These are phyloP conservation scores for Acrodontium crateriforme DNA, from an alignment of 2,329 filamentous ascomycete species.

Conservation along the genomic window DNA sequence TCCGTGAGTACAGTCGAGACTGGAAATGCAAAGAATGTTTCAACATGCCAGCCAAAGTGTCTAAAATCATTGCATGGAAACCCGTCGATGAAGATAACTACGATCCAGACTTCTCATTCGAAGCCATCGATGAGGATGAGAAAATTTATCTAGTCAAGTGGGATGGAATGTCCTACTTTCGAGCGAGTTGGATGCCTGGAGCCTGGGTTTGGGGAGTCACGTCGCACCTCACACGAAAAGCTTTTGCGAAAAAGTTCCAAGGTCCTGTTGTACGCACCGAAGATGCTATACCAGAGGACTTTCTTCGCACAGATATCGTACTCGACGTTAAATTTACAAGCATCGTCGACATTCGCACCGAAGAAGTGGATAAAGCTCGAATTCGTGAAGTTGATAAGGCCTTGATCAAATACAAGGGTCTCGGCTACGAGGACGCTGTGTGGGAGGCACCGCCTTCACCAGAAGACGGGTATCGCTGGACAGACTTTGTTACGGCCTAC, in stretches of 20 bases:
- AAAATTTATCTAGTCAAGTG: conserved; percentile 91
- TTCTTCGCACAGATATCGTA: conserved; percentile 74
- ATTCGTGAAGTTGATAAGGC: conserved; percentile 60
- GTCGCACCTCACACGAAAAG: conserved; percentile 48
- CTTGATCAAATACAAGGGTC: conserved; percentile 81
- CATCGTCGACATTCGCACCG: conserved; percentile 42
- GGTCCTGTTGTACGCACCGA: conserved; percentile 55
- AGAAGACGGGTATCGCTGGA: conserved; percentile 55
- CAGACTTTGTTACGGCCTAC: conserved; percentile 71
- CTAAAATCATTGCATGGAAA: conserved; percentile 78
- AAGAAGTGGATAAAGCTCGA: conserved; percentile 56
- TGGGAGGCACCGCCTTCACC: conserved; percentile 69
- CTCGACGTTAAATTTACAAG: conserved; percentile 61
- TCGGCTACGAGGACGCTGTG: conserved; percentile 78
- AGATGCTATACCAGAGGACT: conserved; percentile 81
- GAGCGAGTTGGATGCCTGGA: conserved; percentile 76
- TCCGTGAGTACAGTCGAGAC: conserved; percentile 56
- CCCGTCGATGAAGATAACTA: conserved; percentile 48
- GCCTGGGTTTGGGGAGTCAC: conserved; percentile 73
- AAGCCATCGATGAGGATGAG: conserved; percentile 55
- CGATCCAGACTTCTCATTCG: conserved; percentile 36
- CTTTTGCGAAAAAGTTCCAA: conserved; percentile 58
- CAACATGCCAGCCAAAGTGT: conserved; percentile 51
- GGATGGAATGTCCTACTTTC: conserved; percentile 65
- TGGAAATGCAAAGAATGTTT: conserved; percentile 75